These are phyloP conservation scores for Cicer judaicum DNA, from an alignment of 306 rosid genomes.

Conservation along the genomic window DNA sequence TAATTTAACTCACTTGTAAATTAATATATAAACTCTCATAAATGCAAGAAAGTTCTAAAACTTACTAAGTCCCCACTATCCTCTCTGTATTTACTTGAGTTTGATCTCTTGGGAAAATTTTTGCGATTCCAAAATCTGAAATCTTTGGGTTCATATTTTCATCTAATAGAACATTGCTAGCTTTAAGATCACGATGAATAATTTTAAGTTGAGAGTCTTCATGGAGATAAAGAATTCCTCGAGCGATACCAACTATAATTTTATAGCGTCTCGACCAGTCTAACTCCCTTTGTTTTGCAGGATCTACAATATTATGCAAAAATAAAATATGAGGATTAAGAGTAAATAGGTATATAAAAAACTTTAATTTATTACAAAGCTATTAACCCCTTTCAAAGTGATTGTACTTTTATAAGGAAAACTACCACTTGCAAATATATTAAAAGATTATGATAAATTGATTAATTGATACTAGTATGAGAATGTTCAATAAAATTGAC, in stretches of 20 bases:
- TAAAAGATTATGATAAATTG: too few species aligned
- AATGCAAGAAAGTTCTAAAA: background rate
- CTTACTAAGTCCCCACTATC: conserved; percentile 80
- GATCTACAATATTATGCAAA: conserved; percentile 46
- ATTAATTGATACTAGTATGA: too few species aligned
- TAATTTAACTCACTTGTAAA: background rate
- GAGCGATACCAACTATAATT: conserved; percentile 61
- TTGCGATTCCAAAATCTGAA: conserved; percentile 80
- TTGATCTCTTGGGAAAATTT: conserved; percentile 52
- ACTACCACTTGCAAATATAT: background rate
- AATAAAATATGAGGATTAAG: background rate
- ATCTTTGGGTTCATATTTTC: conserved; percentile 63
- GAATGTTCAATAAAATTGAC: too few species aligned
- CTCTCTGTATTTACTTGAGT: conserved; percentile 54
- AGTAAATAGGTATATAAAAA: background rate
- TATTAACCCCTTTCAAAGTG: background rate
- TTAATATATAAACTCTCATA: background rate
- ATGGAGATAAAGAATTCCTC: conserved; percentile 69
- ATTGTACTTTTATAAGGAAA: background rate
- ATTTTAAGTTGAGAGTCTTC: conserved; percentile 68
- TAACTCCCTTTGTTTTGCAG: conserved; percentile 45
- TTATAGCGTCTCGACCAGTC: conserved; percentile 61
- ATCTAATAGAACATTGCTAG: conserved; percentile 66
- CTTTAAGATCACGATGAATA: conserved; percentile 72
- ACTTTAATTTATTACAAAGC: background rate